These are phyloP conservation scores for Ophiocordyceps robertsii DNA, from an alignment of 2,329 filamentous ascomycete species.

Conservation along the genomic window DNA sequence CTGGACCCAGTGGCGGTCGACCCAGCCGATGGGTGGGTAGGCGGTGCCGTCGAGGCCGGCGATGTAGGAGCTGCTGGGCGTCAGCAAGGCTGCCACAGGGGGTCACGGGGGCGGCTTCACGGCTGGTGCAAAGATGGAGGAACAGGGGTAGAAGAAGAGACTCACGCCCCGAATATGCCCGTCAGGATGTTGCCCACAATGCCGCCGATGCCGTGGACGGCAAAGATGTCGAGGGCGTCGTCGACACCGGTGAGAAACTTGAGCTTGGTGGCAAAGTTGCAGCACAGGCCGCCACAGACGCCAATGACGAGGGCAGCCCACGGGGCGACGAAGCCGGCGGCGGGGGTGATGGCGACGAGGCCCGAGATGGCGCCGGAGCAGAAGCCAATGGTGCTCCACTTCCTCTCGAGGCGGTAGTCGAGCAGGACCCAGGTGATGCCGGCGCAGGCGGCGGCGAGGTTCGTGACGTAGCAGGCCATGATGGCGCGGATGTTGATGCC, in stretches of 20 bases:
- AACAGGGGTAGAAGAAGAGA: constrained; percentile 6
- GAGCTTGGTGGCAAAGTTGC: constrained; percentile 82
- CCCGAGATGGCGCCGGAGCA: constrained; percentile 81
- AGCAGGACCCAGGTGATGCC: constrained; percentile 75
- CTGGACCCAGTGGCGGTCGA: constrained; percentile 58
- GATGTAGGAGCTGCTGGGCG: constrained; percentile 46
- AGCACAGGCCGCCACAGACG: constrained; percentile 47
- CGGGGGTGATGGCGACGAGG: constrained; percentile 76
- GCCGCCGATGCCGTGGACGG: constrained; percentile 75
- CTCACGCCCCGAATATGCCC: constrained; percentile 59
- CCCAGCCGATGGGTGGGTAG: constrained; percentile 49
- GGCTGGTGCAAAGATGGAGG: neutral
- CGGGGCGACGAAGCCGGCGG: constrained; percentile 65
- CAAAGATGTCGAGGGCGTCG: constrained; percentile 82
- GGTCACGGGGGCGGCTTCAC: constrained; percentile 1
- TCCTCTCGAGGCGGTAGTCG: constrained; percentile 81
- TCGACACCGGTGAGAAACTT: constrained; percentile 63
- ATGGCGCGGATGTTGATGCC: constrained; percentile 73
- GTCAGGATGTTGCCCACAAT: constrained; percentile 71
- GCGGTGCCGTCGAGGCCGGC: constrained; percentile 58
- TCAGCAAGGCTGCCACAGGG: neutral
- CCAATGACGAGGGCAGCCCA: constrained; percentile 47
- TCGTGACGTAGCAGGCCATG: constrained; percentile 82
- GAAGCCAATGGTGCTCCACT: constrained; percentile 91
- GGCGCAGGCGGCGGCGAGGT: constrained; percentile 69